These are phyloP conservation scores for Vitis hybrid DNA, from an alignment of 177 flowering plant species.

Conservation along the genomic window DNA sequence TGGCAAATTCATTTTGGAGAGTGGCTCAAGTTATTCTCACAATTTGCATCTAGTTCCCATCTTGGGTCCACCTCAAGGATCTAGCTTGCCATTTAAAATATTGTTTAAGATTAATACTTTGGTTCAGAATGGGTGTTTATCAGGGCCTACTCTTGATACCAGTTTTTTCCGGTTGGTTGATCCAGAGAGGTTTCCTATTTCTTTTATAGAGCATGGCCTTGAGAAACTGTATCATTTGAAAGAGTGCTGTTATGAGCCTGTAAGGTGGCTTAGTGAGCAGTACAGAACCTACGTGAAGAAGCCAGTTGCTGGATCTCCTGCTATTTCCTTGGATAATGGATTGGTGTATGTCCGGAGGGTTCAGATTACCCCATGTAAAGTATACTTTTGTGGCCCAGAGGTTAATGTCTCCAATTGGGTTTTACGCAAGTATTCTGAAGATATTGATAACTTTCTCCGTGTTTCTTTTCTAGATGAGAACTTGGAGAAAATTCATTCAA, in stretches of 20 bases:
- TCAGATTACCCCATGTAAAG: too few species aligned
- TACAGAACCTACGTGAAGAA: constrained; percentile 28
- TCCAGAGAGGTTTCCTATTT: constrained; percentile 31
- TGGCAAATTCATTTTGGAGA: constrained; percentile 27
- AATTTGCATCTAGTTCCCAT: constrained; percentile 56
- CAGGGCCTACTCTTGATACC: constrained; percentile 52
- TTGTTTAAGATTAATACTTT: constrained; percentile 54
- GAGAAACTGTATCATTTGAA: constrained; percentile 52
- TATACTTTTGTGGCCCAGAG: constrained; percentile 54
- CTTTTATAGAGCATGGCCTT: constrained; percentile 49
- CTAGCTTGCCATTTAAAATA: constrained; percentile 50
- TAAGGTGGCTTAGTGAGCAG: constrained; percentile 52
- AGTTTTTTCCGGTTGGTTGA: constrained; percentile 47
- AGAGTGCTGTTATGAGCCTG: constrained; percentile 74
- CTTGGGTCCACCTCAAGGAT: constrained; percentile 40
- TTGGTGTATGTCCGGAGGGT: too few species aligned
- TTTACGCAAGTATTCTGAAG: constrained; percentile 37
- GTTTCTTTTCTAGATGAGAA: constrained; percentile 78
- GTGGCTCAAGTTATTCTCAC: constrained; percentile 32
- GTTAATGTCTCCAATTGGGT: constrained; percentile 71
- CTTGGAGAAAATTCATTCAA: constrained; percentile 48
- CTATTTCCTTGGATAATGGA: too few species aligned
- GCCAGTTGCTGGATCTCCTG: neutral
- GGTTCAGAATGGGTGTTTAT: constrained; percentile 66
- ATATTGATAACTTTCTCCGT: constrained; percentile 66